Conservation (phyloP, 2,329 filamentous ascomycete species). For the Cladosporium sp. region DNA sequence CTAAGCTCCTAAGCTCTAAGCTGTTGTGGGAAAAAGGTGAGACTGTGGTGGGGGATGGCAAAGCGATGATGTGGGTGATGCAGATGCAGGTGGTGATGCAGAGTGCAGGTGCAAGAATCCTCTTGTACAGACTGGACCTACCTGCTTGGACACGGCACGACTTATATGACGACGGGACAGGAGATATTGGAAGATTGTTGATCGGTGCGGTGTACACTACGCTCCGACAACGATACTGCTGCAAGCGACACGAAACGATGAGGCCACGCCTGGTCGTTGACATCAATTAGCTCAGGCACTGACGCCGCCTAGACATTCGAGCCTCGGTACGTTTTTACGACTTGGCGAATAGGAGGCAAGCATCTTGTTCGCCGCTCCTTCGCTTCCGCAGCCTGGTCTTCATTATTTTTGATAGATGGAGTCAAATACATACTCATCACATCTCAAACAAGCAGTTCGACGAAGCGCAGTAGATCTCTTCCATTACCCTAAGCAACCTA, state of each 20-base stretch:
- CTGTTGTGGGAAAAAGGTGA: conserved; percentile 2
- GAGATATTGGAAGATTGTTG: background rate
- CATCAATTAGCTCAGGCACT: conserved; percentile 11
- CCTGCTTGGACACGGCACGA: background rate
- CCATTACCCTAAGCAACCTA: background rate
- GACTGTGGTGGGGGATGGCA: background rate
- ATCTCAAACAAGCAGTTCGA: too few relatives aligned
- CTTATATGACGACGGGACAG: conserved; percentile 13
- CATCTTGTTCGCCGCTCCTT: background rate
- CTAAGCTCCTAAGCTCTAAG: conserved; percentile 8
- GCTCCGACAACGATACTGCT: background rate
- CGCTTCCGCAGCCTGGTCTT: background rate
- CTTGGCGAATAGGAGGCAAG: background rate
- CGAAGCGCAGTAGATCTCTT: background rate
- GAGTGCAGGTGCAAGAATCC: background rate
- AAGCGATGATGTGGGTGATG: background rate
- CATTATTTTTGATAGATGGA: background rate
- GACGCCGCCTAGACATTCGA: conserved; percentile 1
- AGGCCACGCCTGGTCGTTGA: background rate
- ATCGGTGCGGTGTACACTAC: background rate
- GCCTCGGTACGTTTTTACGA: background rate
- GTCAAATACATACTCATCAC: background rate
- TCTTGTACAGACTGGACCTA: background rate
- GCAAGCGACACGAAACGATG: conserved; percentile 17
- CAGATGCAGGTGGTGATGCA: background rate